A percentile compares a stretch with the other conserved stretches of the same genome.
Conservation (phyloP, 1,284 basidiomycete genomes). For the Ganoderma leucocontextum region DNA sequence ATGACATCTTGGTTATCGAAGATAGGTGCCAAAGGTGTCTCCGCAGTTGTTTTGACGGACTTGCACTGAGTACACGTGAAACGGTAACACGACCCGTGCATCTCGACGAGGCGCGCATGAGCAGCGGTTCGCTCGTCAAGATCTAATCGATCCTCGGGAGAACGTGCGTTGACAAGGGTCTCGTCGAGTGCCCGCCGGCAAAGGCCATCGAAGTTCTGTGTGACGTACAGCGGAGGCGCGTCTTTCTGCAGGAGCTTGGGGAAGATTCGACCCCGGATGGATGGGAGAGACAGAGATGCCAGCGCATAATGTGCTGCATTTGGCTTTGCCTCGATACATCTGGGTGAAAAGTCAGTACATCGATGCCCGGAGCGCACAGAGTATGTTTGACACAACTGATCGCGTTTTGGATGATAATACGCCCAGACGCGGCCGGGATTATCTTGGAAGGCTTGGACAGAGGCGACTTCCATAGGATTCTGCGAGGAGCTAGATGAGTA, state of each 20-base stretch:
- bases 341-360: neutral
- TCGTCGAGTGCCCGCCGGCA: constrained; percentile 38
- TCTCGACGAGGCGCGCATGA: constrained; percentile 34
- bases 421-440: constrained; percentile 51
- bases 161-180: neutral
- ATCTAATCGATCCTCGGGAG: neutral
- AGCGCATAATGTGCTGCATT: constrained; percentile 46
- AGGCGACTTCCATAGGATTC: constrained; percentile 10
- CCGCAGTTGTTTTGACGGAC: constrained; percentile 8
- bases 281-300: constrained; percentile 38
- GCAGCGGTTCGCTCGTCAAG: constrained; percentile 7
- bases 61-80: constrained; percentile 25
- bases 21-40: constrained; percentile 1
- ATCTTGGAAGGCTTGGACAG: constrained; percentile 11
- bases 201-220: constrained; percentile 53
- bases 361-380: constrained; percentile 31
- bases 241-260: constrained; percentile 30
- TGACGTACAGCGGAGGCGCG: constrained; percentile 43
- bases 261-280: constrained; percentile 19
- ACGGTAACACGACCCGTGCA: constrained; percentile 46
- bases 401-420: constrained; percentile 44
- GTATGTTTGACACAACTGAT: constrained; percentile 34
- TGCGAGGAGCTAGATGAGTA: neutral
- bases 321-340: constrained; percentile 37
- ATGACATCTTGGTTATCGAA: neutral